phyloP scores from a whole-genome alignment of 2,329 filamentous ascomycete genomes.

The Fusarium phyllophilum region DNA sequence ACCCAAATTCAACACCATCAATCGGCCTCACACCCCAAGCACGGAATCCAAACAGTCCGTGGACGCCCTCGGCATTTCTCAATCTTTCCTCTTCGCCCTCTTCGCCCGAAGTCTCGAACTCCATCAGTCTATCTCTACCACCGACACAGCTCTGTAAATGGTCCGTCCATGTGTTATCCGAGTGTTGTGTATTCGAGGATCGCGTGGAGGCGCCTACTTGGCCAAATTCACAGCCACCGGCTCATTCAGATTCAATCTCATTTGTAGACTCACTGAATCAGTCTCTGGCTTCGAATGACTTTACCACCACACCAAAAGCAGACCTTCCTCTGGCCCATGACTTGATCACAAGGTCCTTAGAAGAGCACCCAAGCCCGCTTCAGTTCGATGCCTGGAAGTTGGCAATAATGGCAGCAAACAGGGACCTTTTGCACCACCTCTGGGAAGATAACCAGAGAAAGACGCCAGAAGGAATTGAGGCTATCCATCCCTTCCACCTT shows the following conservation, averaged over 20 bases:
- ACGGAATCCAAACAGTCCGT: not conserved
- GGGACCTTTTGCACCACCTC: fast-evolving
- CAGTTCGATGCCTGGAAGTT: not conserved
- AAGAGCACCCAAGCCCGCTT: fast-evolving
- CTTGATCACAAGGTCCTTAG: not conserved
- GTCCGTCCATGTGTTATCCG: not conserved
- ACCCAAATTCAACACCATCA: not conserved
- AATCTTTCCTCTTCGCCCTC: not conserved
- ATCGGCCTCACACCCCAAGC: not conserved
- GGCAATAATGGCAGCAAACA: not conserved
- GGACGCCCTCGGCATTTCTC: not conserved
- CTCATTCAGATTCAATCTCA: fast-evolving
- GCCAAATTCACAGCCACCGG: not conserved
- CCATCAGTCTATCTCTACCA: not conserved
- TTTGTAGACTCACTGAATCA: not conserved
- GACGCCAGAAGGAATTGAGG: not conserved
- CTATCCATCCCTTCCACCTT: not conserved
- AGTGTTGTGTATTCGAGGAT: too few relatives aligned
- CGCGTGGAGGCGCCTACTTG: too few relatives aligned
- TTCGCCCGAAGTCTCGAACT: not conserved
- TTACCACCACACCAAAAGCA: not conserved
- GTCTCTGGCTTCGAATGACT: not conserved
- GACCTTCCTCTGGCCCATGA: not conserved
- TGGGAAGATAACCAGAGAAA: too few relatives aligned
- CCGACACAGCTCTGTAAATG: not conserved